Conservation (phyloP, 2,329 filamentous ascomycete species). For the Cryphonectria carpinicola region DNA sequence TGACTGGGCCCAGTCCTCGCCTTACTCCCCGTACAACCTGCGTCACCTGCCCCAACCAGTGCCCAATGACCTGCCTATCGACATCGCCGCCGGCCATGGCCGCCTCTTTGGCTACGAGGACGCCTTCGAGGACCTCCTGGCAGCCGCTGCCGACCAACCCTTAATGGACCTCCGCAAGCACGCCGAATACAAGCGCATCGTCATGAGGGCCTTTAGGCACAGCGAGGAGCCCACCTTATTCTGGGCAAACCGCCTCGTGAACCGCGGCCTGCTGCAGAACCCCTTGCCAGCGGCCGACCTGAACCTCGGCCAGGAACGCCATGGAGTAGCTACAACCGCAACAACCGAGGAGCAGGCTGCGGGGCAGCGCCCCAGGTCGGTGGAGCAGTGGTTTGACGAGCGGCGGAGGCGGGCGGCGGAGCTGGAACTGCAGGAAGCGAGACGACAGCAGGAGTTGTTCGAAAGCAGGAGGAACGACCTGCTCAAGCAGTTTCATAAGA, state of each 20-base stretch:
- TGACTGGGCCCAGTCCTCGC: slow-evolving; percentile 43
- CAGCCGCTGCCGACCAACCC: slow-evolving; percentile 47
- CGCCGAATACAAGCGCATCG: slow-evolving; percentile 16
- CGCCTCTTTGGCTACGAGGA: slow-evolving; percentile 56
- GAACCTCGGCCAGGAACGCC: background rate
- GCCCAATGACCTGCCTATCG: slow-evolving; percentile 48
- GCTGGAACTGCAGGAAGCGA: background rate
- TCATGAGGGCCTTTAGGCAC: slow-evolving; percentile 7
- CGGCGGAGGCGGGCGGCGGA: background rate
- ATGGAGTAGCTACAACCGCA: background rate
- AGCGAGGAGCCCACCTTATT: slow-evolving; percentile 19
- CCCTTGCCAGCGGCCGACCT: background rate
- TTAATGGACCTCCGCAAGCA: slow-evolving; percentile 44
- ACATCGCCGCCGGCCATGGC: slow-evolving; percentile 35
- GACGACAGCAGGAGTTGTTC: background rate
- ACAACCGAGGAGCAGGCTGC: background rate
- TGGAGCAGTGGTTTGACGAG: slow-evolving; percentile 12
- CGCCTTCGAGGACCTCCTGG: slow-evolving; percentile 61
- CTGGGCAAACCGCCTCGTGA: slow-evolving; percentile 27
- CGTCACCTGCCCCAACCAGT: slow-evolving; percentile 51
- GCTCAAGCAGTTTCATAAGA: background rate
- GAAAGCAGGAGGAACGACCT: background rate
- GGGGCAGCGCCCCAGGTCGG: slow-evolving; percentile 2
- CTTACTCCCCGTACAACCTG: slow-evolving; percentile 51
- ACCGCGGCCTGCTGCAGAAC: slow-evolving; percentile 20